Evolutionary conservation across 805 yeast genomes (phyloP).

Genomic region (Candida xiaguanensis): DNA sequence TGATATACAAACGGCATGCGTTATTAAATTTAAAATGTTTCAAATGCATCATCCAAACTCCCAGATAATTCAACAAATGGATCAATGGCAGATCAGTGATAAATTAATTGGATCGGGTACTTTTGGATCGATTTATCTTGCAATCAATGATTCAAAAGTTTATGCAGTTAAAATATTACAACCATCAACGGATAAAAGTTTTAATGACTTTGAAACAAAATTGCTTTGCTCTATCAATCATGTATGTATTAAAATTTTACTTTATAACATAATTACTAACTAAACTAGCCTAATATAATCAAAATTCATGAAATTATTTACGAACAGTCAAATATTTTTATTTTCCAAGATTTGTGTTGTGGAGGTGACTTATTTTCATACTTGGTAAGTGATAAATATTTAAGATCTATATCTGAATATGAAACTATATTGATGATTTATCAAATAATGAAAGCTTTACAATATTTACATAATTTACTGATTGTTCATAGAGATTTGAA

Average conservation of each 20-base stretch:
- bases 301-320: conserved; percentile 35
- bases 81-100: conserved; percentile 40
- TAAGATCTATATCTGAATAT: conserved; percentile 47
- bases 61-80: neutral
- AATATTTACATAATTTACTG: conserved; percentile 49
- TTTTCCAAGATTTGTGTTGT: conserved; percentile 47
- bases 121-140: conserved; percentile 51
- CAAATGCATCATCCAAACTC: neutral
- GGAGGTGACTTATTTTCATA: conserved; percentile 63
- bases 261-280: conserved; percentile 1
- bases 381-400: conserved; percentile 37
- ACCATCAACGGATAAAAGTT: neutral
- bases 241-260: conserved; percentile 19
- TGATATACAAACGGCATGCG: conserved; percentile 23
- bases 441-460: conserved; percentile 55
- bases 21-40: neutral
- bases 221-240: conserved; percentile 38
- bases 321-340: conserved; percentile 29
- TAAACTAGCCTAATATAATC: conserved; percentile 45
- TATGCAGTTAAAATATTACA: conserved; percentile 50
- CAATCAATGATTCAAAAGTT: conserved; percentile 23
- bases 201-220: conserved; percentile 5
- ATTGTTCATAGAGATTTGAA: conserved; percentile 68
- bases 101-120: conserved; percentile 52
- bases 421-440: conserved; percentile 51